Base-by-base conservation (phyloP, 2,329 filamentous ascomycete species). In the Botryotinia globosa region DNA sequence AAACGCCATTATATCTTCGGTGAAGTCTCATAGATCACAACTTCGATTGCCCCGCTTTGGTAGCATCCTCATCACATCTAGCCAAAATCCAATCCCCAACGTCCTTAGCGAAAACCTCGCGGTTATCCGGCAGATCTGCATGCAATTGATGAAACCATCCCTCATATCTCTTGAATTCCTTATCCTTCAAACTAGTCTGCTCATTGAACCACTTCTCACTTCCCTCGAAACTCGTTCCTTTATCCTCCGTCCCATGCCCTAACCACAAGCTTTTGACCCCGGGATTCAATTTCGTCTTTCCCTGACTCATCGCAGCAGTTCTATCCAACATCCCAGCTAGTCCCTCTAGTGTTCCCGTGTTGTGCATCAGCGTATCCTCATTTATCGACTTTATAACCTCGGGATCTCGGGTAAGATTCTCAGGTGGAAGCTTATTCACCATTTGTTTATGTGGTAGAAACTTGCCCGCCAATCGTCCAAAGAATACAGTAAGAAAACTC, bases 261-360 rank as follows among this genome's bases (percentile, higher is more conserved):
- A 97, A 81, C 85, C 91, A 91, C 39, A 98, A 80, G 69, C 88
- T 87, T 74, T 83, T 87, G 71, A 93, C 87, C n/a, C 83, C 80
- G 37, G 83, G 80, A 81, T 87, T 81, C 79, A 89, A 81, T 76
- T 78, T 82, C 44, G 89, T 82, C 68, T 83, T 85, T 4, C 90
- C 91, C 9, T 81, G 83, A 8, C 88, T 83, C 74, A 97, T 82
- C 70, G 85, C 85, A 8, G 83, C 83, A 1, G 91, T 91, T 39
- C 94, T 88, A 80, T 97, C 93, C 75, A 98, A 83, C 87, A 97
- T 86, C 0, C 88, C 90, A 0, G 91, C 87, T 48, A 97, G 81
- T 0, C 92, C 92, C 81, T 94, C 91, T n/a, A 97, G 85, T 10
- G 94, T 97, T 51, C 94, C 94, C 3, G 90, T 95, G 81, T 95